Base-by-base conservation (phyloP, 1,284 basidiomycete genomes). In the Fomes fomentarius region DNA sequence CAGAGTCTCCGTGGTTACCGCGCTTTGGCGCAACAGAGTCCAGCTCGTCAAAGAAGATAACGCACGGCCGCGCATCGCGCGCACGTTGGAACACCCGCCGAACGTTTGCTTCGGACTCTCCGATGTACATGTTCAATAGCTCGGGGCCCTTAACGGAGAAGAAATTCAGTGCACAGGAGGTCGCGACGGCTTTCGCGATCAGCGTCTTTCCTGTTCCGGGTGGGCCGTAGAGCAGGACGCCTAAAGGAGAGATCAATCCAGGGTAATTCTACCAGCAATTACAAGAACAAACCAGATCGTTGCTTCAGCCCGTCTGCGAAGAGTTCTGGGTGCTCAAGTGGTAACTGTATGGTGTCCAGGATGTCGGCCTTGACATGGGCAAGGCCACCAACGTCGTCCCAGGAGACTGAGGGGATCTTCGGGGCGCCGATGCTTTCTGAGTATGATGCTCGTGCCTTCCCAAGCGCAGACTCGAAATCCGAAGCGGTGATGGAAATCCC, bases 41-140 rank as follows among this genome's bases (percentile, higher is more conserved):
- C 28, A 99, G 81, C 72, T 99, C 97, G 73, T 99, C 97, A 71
- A 99, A 98, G 70, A 99, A 96, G 50, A 99, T 91, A 39, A 99
- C 91, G 68, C 94, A 96, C 5, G 94, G 94, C 45, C 84, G 85
- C 0, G 94, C 94, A 73, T 95, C 93, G 47, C 94, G 79, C 11
- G 97, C 97, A 19, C 88, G 84, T 65, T 94, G 90, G 69, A 99
- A 99, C 1, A 99, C 86, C 6, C 89, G 80, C 11, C 97, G 87
- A 31, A 99, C 93, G 67, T 96, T 96, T 31, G 95, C 93, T 71
- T 99, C 97, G 6, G 95, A 97, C 76, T 99, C 96, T 61, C 96
- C 96, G 65, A 99, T 98, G 72, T 98, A 98, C 85, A 98, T 97
- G 71, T 97, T 97, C 39, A 96, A 83, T 28, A 99, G 79, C 66